phyloP scores from a whole-genome alignment of 805 yeast species.

The Yamadazyma nakazawae region DNA sequence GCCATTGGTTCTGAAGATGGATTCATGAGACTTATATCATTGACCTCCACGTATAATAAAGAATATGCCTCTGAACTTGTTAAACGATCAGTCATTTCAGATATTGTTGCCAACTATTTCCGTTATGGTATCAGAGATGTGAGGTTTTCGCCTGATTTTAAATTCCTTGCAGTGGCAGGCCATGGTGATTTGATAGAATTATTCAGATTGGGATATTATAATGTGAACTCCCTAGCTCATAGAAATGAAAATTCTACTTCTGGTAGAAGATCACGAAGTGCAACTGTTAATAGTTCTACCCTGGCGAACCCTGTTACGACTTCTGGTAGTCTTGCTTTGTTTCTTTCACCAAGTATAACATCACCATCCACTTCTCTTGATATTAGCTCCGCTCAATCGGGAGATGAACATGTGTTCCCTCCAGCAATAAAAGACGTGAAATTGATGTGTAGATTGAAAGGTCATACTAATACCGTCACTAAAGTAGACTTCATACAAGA shows the following conservation, averaged over 20 bases:
- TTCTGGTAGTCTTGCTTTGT: constrained; percentile 9
- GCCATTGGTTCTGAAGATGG: constrained; percentile 68
- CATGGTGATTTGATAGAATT: constrained; percentile 51
- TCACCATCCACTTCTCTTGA: constrained; percentile 25
- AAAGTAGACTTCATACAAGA: constrained; percentile 24
- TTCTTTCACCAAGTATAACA: constrained; percentile 21
- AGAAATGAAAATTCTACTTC: constrained; percentile 8
- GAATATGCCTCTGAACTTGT: constrained; percentile 25
- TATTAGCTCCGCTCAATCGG: constrained; percentile 14
- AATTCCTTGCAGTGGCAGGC: constrained; percentile 46
- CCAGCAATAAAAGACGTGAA: constrained; percentile 36
- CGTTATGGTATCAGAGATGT: constrained; percentile 57
- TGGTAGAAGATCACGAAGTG: constrained; percentile 38
- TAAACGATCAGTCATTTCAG: constrained; percentile 36
- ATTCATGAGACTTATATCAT: constrained; percentile 53
- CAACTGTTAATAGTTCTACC: constrained; percentile 31
- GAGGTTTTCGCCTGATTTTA: constrained; percentile 47
- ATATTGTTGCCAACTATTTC: constrained; percentile 60
- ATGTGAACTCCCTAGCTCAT: constrained; percentile 32
- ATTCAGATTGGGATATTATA: constrained; percentile 39
- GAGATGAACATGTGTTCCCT: constrained; percentile 20
- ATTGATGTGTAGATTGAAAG: constrained; percentile 35
- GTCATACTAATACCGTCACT: constrained; percentile 37
- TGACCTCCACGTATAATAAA: constrained; percentile 29
- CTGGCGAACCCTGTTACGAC: constrained; percentile 11